Conservation (phyloP, 768 basidiomycete genomes). For the Trametes punicea region DNA sequence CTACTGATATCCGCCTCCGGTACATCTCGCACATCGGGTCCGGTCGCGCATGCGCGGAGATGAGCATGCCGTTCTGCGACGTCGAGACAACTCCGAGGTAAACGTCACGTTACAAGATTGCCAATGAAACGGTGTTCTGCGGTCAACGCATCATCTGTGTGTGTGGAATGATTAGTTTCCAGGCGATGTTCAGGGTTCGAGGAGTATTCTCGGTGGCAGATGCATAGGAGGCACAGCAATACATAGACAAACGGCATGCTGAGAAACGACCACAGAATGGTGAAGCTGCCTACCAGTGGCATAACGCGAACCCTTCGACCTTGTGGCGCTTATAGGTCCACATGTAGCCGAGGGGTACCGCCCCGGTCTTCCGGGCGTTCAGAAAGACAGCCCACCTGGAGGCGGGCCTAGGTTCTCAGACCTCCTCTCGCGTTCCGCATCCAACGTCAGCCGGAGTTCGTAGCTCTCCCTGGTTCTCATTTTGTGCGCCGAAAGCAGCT, state of each 20-base stretch:
- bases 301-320: not conserved
- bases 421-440: not conserved
- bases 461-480: too few relatives aligned
- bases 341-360: not conserved
- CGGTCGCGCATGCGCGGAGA: not conserved
- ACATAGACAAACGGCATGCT: too few relatives aligned
- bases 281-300: not conserved
- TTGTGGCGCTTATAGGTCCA: constrained; percentile 1
- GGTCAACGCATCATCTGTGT: not conserved
- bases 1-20: not conserved
- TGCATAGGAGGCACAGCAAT: too few relatives aligned
- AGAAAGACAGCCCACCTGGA: too few relatives aligned
- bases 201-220: too few relatives aligned
- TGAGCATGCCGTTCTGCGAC: not conserved
- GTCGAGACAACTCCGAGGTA: not conserved
- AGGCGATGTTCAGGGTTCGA: too few relatives aligned
- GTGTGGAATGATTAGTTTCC: too few relatives aligned
- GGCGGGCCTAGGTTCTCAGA: too few relatives aligned
- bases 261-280: too few relatives aligned
- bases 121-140: not conserved
- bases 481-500: too few relatives aligned
- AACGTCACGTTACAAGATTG: not conserved
- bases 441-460: too few relatives aligned
- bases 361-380: constrained; percentile 5
- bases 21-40: too few relatives aligned